phyloP scores from a whole-genome alignment of 495 filamentous ascomycete species.

The Penicillium canariense region DNA sequence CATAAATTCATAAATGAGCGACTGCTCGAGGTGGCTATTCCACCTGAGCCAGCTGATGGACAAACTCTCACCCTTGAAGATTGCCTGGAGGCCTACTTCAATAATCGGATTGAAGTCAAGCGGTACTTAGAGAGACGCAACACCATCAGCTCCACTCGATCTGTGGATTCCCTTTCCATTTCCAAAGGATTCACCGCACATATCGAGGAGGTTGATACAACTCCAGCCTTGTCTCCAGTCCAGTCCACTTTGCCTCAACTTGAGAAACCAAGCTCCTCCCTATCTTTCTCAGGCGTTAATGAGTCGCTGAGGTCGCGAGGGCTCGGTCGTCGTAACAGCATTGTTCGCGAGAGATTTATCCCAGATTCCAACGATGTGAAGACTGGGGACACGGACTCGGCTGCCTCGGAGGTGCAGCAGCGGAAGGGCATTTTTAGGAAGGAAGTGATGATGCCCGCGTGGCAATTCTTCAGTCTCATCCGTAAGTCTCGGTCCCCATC shows the following conservation, averaged over 20 bases:
- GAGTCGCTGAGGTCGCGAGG: constrained; percentile 21
- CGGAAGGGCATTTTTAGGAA: constrained; percentile 59
- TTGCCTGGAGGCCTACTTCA: constrained; percentile 92
- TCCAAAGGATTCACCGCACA: constrained; percentile 51
- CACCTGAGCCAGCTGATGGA: constrained; percentile 57
- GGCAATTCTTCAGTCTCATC: constrained; percentile 94
- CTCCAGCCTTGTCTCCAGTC: constrained; percentile 41
- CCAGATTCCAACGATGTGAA: constrained; percentile 37
- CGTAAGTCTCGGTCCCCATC: constrained; percentile 48
- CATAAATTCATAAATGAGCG: constrained; percentile 93
- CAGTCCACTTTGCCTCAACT: constrained; percentile 32
- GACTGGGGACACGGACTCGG: constrained; percentile 31
- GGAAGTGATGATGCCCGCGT: constrained; percentile 92
- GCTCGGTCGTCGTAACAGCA: constrained; percentile 54
- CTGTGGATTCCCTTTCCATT: constrained; percentile 46
- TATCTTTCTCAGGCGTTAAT: constrained; percentile 28
- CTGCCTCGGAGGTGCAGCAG: constrained; percentile 17
- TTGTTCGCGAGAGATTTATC: constrained; percentile 60
- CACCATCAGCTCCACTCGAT: constrained; percentile 52
- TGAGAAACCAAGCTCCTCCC: constrained; percentile 30
- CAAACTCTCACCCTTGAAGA: constrained; percentile 75
- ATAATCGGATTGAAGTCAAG: constrained; percentile 87
- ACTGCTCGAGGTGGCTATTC: constrained; percentile 85
- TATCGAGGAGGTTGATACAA: constrained; percentile 58
- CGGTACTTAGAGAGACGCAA: constrained; percentile 67